phyloP scores from a whole-genome alignment of 2,329 filamentous ascomycete genomes.

The Cercospora brassicicola region DNA sequence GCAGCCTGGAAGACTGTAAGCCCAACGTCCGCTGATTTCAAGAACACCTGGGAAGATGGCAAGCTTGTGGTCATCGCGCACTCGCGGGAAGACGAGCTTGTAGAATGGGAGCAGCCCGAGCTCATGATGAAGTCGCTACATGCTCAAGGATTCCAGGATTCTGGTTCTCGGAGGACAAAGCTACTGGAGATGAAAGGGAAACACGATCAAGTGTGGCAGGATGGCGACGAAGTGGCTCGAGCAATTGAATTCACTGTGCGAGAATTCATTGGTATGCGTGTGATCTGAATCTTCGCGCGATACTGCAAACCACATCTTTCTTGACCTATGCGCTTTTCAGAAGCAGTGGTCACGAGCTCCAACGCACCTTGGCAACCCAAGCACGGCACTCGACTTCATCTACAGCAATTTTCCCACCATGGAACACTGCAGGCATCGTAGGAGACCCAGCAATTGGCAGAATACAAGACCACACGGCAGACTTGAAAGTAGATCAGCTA shows the following conservation, averaged over 20 bases:
- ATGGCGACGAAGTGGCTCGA: conserved; percentile 58
- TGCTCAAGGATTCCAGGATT: conserved; percentile 44
- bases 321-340: neutral
- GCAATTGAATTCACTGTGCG: conserved; percentile 35
- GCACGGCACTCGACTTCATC: neutral
- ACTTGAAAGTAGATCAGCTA: neutral
- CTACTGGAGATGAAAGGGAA: conserved; percentile 54
- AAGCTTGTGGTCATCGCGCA: conserved; percentile 47
- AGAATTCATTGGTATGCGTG: conserved; percentile 19
- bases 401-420: neutral
- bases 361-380: neutral
- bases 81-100: conserved; percentile 51
- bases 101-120: conserved; percentile 59
- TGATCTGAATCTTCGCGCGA: neutral
- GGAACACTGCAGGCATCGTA: neutral
- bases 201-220: conserved; percentile 66
- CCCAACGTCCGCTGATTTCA: conserved; percentile 53
- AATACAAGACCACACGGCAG: neutral
- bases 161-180: conserved; percentile 39
- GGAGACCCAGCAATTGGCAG: neutral
- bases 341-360: neutral
- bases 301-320: neutral
- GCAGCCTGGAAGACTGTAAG: conserved; percentile 57
- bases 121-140: conserved; percentile 55
- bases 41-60: conserved; percentile 44